A percentile compares a stretch with the other conserved stretches of the same genome.
Conservation (phyloP, 2,329 filamentous ascomycete species). For the Diaporthe amygdali region DNA sequence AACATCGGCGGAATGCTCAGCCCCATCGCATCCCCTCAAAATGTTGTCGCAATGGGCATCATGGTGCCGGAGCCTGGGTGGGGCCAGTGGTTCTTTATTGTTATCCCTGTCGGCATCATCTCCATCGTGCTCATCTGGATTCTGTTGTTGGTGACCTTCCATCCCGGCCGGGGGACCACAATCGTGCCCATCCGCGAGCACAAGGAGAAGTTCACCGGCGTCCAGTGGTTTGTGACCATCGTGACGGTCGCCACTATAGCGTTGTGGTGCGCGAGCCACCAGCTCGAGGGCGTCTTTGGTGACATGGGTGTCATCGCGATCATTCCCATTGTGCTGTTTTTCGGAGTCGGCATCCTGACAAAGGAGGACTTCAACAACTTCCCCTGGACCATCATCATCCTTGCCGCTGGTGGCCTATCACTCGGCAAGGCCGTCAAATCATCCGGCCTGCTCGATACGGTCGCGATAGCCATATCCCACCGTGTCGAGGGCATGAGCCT, state of each 20-base stretch:
- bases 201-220: conserved; percentile 83
- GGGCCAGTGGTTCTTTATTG: conserved; percentile 97
- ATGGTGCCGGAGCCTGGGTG: conserved; percentile 92
- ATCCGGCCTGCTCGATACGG: conserved; percentile 87
- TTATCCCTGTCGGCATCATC: conserved; percentile 89
- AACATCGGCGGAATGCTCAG: conserved; percentile 97
- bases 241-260: conserved; percentile 85
- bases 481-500: conserved; percentile 79
- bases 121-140: conserved; percentile 90
- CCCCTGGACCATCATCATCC: conserved; percentile 99
- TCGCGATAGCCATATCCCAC: conserved; percentile 77
- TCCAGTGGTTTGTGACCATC: conserved; percentile 91
- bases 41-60: conserved; percentile 94
- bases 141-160: conserved; percentile 83
- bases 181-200: conserved; percentile 92
- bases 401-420: conserved; percentile 90
- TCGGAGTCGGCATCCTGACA: conserved; percentile 92
- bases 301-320: conserved; percentile 99
- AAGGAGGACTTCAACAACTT: conserved; percentile 99
- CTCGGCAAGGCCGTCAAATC: conserved; percentile 94
- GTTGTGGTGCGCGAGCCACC: conserved; percentile 92
- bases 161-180: conserved; percentile 81
- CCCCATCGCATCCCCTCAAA: conserved; percentile 96
- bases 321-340: conserved; percentile 94
- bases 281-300: conserved; percentile 85